A percentile compares a stretch with the other conserved stretches of the same genome.
Evolutionary conservation across 306 rosid species (phyloP).

Genomic region (Cicer pinnatifidum): DNA sequence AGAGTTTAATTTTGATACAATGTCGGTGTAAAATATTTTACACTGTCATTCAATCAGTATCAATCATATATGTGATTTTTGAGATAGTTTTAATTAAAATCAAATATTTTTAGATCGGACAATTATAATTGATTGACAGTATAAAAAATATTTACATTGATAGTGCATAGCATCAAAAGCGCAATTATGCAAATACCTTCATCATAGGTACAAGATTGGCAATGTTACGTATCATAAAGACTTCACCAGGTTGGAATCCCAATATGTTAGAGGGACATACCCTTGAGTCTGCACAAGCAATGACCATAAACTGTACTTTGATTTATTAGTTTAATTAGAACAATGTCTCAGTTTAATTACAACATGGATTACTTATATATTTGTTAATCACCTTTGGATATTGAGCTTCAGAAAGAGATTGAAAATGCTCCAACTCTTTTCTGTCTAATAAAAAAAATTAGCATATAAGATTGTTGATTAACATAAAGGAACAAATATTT

Average conservation of each 20-base stretch:
- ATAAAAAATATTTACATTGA: no score
- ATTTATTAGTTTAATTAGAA: slow-evolving; percentile 56
- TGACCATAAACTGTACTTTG: slow-evolving; percentile 84
- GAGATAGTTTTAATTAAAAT: no score
- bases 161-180: neutral
- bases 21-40: no score
- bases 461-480: slow-evolving; percentile 21
- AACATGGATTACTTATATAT: neutral
- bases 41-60: no score
- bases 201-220: slow-evolving; percentile 84
- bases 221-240: slow-evolving; percentile 80
- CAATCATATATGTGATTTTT: no score
- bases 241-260: slow-evolving; percentile 95
- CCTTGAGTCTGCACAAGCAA: slow-evolving; percentile 95
- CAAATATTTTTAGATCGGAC: no score
- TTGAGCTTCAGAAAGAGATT: slow-evolving; percentile 73
- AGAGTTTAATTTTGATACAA: no score
- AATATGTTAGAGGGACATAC: slow-evolving; percentile 92
- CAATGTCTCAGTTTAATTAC: slow-evolving; percentile 32
- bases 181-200: slow-evolving; percentile 56
- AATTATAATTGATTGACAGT: no score
- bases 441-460: slow-evolving; percentile 52
- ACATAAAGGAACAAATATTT: slow-evolving; percentile 13
- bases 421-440: slow-evolving; percentile 68
- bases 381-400: slow-evolving; percentile 68